Conservation (phyloP, 495 filamentous ascomycete species). For the Platismatia glauca region DNA sequence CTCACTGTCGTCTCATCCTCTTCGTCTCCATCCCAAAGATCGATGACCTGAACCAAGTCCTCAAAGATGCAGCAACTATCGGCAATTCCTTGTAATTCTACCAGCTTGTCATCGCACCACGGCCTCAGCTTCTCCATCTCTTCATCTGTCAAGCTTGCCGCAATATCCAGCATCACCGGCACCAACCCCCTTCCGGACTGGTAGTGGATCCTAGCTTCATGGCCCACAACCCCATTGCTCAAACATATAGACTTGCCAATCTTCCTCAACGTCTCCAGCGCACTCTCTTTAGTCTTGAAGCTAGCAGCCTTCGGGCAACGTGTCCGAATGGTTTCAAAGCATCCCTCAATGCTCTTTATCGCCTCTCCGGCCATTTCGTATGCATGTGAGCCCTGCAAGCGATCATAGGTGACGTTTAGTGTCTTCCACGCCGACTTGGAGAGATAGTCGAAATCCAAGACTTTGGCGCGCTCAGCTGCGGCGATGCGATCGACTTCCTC, state of each 20-base stretch:
- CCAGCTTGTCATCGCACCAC: background rate
- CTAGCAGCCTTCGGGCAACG: background rate
- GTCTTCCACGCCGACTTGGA: constrained; percentile 1
- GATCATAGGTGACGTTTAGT: constrained; percentile 2
- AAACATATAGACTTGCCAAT: constrained; percentile 8
- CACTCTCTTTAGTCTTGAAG: constrained; percentile 5
- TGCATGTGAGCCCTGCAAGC: background rate
- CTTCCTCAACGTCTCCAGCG: constrained; percentile 7
- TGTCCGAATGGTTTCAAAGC: background rate
- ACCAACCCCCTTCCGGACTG: background rate
- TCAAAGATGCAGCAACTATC: background rate
- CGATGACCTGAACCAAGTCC: background rate
- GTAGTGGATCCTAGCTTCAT: background rate
- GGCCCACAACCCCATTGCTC: background rate
- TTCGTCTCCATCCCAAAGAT: background rate
- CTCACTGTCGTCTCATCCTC: background rate
- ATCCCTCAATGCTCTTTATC: background rate
- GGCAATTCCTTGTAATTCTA: background rate
- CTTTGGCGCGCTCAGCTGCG: background rate
- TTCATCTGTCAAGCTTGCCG: background rate
- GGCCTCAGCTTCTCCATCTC: background rate
- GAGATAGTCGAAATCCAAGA: background rate
- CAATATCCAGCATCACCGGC: background rate
- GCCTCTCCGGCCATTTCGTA: background rate
- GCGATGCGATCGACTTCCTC: background rate